Evolutionary conservation across 2,329 filamentous ascomycete genomes (phyloP), one percentile per base, ranked within the genome.

Genomic region (Neofusicoccum sp.): DNA sequence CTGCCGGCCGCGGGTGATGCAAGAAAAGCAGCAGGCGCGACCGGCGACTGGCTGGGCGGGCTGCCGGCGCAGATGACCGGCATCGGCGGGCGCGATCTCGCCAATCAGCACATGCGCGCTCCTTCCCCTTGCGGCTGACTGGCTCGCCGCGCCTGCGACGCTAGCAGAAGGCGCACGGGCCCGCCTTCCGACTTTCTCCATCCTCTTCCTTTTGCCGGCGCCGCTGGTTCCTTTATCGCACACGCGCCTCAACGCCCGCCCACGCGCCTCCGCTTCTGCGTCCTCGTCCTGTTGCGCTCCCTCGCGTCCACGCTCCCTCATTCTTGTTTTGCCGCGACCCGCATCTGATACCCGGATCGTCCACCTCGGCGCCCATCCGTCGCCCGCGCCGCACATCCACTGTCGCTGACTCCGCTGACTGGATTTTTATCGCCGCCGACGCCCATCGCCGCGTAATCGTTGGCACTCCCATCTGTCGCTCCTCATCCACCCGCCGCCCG

Each of bases 401-500:
- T 45, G n/a, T 58, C 54, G 54, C 54, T 58, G 54, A 34, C 37
- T 56, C 54, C 39, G 29, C 54, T 44, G 54, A 58, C 31, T 58
- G 54, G 37, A 33, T 45, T 44, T 33, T 43, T 43, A 34, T 58
- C 54, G 54, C 39, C 39, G 14, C 31, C 11, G 22, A 29, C 3
- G 31, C 39, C 6, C 22, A 12, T 45, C 43, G 7, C 14, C 48
- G 31, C 5, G 16, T 3, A 12, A 11, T 16, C 52, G 36, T 41
- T 45, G 22, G 29, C 37, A 8, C 8, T 3, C n/a, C 33, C 39
- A 8, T 22, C 59, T 28, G 12, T 33, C 47, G 14, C 44, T 22
- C 64, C 76, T 71, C 61, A 61, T 70, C 80, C 64, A 59, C 28
- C 52, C 22, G 29, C 52, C 16, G 31, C 52, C 16, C 37, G 16